These are phyloP conservation scores for Saccharomyces kudriavzevii DNA, from an alignment of 805 yeast species.

Conservation along the genomic window DNA sequence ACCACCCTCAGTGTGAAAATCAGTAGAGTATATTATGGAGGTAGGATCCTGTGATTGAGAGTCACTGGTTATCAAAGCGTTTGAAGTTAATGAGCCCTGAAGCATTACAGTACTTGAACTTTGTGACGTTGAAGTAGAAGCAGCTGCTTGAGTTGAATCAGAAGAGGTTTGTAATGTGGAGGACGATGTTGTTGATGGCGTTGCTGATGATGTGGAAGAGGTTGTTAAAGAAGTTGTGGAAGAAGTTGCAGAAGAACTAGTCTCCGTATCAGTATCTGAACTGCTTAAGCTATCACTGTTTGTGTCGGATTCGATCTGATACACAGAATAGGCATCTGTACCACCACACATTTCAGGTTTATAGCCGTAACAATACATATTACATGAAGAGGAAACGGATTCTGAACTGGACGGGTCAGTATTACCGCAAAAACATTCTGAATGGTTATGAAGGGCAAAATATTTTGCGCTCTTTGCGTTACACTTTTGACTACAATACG, in stretches of 20 bases:
- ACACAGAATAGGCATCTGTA: constrained; percentile 39
- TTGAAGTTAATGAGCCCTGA: constrained; percentile 2
- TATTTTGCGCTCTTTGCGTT: constrained; percentile 14
- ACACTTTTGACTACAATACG: constrained; percentile 21
- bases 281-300: constrained; percentile 4
- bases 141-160: background rate
- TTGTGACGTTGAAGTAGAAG: background rate
- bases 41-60: constrained; percentile 4
- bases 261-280: constrained; percentile 8
- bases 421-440: constrained; percentile 29
- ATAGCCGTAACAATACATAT: constrained; percentile 48
- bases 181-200: constrained; percentile 18
- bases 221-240: constrained; percentile 9
- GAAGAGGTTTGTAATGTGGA: constrained; percentile 2
- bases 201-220: constrained; percentile 16
- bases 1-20: constrained; percentile 25
- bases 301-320: constrained; percentile 24
- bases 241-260: constrained; percentile 4
- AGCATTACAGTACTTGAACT: constrained; percentile 2
- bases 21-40: constrained; percentile 18
- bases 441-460: constrained; percentile 24
- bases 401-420: constrained; percentile 13
- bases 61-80: background rate
- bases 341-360: constrained; percentile 58
- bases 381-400: constrained; percentile 15